Base-by-base conservation (phyloP, 331 rosid species). In the Saraca asoca region DNA sequence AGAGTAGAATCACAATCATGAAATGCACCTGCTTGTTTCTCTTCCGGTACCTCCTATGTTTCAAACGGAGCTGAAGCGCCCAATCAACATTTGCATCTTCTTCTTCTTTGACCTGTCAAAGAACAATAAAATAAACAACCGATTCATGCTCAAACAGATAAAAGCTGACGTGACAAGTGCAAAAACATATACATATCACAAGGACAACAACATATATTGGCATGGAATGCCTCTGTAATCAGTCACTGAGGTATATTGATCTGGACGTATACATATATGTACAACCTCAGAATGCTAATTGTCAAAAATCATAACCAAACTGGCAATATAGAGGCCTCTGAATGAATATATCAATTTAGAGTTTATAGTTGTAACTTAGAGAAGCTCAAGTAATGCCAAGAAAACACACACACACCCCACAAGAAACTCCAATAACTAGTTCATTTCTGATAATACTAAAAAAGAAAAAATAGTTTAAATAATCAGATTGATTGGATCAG, bases 21-120 rank as follows among this genome's bases (percentile, higher is more conserved):
- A 62, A 60, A 42, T 52, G 9, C 57, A 86, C 98, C 87, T 84
- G 87, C 65, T 81, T 84, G 53, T 71, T 70, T 79, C 82, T 87
- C 81, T 80, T 88, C 57, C 20, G 83, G 73, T 77, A 64, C 77
- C 97, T 86, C 87, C 81, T 82, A 31, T 68, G 79, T 82, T 93
- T 90, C 84, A 93, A 80, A 80, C 44, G 91, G 57, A 75, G 71
- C 57, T 88, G 95, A 68, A 93, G 97, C 81, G 81, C 82, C 62
- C 33, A 78, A 75, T 85, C 95, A 76, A 85, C 79, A 56, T 78
- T 75, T 43, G 79, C 96, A 73, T 93, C 98, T 62, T 93, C 98
- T 73, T 93, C 98, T 85, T 93, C 98, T 82, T 90, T 93, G 56
- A 93, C 95, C 98, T 93, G 77, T 46, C 41, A 64, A 65, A 49